phyloP scores from a whole-genome alignment of 192 early-diverging fungal genomes.

The Coemansia sp. region DNA sequence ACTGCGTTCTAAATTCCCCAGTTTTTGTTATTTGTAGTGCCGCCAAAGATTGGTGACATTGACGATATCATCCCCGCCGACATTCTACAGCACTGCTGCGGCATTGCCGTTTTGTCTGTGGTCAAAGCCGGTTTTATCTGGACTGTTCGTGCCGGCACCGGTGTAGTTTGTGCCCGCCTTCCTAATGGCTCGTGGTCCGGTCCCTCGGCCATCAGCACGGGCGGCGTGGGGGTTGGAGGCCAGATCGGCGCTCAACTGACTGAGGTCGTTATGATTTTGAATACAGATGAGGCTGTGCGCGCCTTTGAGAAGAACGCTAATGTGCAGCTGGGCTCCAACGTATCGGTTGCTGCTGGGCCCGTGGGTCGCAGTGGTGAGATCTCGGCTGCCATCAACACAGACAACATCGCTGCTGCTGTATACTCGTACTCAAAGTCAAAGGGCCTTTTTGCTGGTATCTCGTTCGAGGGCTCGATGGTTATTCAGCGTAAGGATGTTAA shows the following conservation, averaged over 20 bases:
- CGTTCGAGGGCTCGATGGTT: conserved; percentile 86
- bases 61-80: conserved; percentile 69
- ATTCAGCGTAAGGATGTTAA: conserved; percentile 84
- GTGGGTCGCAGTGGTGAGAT: conserved; percentile 84
- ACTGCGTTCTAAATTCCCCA: neutral
- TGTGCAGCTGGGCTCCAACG: conserved; percentile 80
- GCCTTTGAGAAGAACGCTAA: conserved; percentile 83
- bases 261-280: conserved; percentile 88
- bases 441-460: conserved; percentile 91
- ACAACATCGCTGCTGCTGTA: conserved; percentile 74
- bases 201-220: conserved; percentile 81
- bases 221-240: conserved; percentile 80
- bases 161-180: conserved; percentile 78
- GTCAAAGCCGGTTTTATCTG: conserved; percentile 92
- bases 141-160: conserved; percentile 81
- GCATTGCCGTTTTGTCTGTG: conserved; percentile 88
- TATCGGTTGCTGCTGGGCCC: conserved; percentile 86
- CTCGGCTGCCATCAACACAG: conserved; percentile 63
- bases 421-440: conserved; percentile 93
- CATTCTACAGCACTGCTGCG: conserved; percentile 73
- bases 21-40: conserved; percentile 11
- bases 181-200: conserved; percentile 76
- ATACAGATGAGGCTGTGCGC: conserved; percentile 75
- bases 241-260: conserved; percentile 89
- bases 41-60: conserved; percentile 51